Conservation (phyloP, 2,329 filamentous ascomycete species). For the Fusarium falciforme region DNA sequence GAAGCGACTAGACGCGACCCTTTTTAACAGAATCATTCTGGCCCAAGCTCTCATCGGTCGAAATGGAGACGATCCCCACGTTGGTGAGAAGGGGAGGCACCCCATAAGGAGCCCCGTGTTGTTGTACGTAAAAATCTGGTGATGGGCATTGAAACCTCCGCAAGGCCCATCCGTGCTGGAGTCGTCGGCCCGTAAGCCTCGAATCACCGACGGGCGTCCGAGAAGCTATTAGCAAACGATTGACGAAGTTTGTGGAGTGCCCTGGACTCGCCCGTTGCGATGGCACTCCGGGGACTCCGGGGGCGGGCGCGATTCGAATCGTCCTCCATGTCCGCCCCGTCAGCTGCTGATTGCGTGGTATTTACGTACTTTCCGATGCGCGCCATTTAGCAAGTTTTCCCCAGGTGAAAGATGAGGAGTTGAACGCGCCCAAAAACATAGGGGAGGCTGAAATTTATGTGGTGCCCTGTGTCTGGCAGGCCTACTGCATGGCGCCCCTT, state of each 20-base stretch:
- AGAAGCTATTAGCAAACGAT: constrained; percentile 2
- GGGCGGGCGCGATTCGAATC: background rate
- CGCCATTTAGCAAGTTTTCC: background rate
- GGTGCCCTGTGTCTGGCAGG: background rate
- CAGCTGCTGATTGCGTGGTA: background rate
- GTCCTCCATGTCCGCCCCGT: background rate
- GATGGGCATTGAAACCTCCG: constrained; percentile 7
- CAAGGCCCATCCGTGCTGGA: background rate
- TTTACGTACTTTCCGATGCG: background rate
- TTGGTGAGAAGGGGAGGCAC: background rate
- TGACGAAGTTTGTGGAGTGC: background rate
- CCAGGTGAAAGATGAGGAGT: background rate
- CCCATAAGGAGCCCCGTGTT: constrained; percentile 3
- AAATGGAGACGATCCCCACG: constrained; percentile 8
- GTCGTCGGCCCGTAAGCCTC: background rate
- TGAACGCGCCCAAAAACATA: background rate
- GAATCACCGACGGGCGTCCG: background rate
- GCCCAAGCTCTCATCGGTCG: background rate
- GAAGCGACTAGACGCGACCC: background rate
- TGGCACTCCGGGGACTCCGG: background rate
- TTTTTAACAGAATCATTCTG: background rate
- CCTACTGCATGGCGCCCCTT: background rate
- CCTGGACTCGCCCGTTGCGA: background rate
- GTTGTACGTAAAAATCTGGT: constrained; percentile 31
- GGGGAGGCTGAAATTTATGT: background rate